Base-by-base conservation (phyloP, 805 yeast species). In the Naumovozyma dairenensis region DNA sequence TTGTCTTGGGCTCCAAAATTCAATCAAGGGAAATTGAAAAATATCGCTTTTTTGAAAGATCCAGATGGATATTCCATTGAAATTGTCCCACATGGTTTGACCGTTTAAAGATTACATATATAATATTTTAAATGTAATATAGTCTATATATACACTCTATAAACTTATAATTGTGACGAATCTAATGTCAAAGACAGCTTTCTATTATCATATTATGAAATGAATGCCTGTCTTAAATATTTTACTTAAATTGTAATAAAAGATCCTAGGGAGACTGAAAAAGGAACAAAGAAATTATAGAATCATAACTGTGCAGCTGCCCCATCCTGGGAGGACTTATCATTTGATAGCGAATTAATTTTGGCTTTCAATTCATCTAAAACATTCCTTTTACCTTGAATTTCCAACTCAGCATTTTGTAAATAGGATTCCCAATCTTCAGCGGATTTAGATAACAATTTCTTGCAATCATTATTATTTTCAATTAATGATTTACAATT, bases 21-120 rank as follows among this genome's bases (percentile, higher is more conserved):
- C 53, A 67, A 75, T 46, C 64, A 70, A 38, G 79, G 79, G 21
- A 66, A 62, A 25, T 48, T 75, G 60, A 71, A 73, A 45, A 60
- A 66, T 36, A 63, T 80, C 55, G 96, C 84, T 2, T 80, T 84
- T 47, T 57, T 89, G 35, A 65, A 67, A 38, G 98, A 89, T 53
- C 96, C 96, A 10, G 97, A 89, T 60, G 85, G 86, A 53, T 92
- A 89, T 65, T 69, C 77, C 38, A 66, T 89, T 46, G 94, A 86
- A 63, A 68, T 87, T 34, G 60, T 80, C 31, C 73, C 77, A 34
- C 55, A 60, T 28, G 59, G 40, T 10, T 29, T 46, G 15, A 26
- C 27, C n/a, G 37, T 41, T 10, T 35, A 29, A 32, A 12, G 6
- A n/a, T n/a, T n/a, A n/a, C n/a, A n/a, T n/a, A n/a, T n/a, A n/a